Percentiles rank a stretch among this genome's conserved stretches.
Evolutionary conservation across 2,329 filamentous ascomycete species (phyloP).

Genomic region (Clarireedia monteithiana): DNA sequence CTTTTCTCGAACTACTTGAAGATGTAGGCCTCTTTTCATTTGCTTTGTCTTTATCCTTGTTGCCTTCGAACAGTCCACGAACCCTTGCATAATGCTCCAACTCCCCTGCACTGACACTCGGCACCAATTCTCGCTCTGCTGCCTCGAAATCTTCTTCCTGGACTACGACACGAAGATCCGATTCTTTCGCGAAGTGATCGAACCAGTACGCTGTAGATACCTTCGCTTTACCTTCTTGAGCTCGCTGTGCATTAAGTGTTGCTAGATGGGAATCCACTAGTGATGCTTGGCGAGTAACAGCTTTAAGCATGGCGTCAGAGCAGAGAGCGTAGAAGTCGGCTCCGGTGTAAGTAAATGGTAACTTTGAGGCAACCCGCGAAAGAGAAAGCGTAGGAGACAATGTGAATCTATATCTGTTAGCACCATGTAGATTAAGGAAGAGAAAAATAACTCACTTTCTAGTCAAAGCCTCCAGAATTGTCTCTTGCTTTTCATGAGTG

Average conservation of each 20-base stretch:
- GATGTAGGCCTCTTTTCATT: neutral
- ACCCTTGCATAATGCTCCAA: conserved; percentile 85
- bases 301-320: conserved; percentile 98
- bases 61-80: conserved; percentile 71
- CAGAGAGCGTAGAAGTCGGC: conserved; percentile 96
- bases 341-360: conserved; percentile 95
- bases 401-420: conserved; percentile 60
- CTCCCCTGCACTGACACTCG: conserved; percentile 87
- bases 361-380: conserved; percentile 58
- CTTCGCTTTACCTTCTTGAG: conserved; percentile 15
- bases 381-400: conserved; percentile 75
- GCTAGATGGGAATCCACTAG: conserved; percentile 78
- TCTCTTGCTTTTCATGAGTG: conserved; percentile 92
- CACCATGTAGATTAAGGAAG: conserved; percentile 4
- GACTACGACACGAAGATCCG: conserved; percentile 82
- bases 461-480: conserved; percentile 87
- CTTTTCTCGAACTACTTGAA: conserved; percentile 15
- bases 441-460: conserved; percentile 62
- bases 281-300: conserved; percentile 82
- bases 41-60: conserved; percentile 30
- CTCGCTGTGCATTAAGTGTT: conserved; percentile 48
- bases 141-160: conserved; percentile 79
- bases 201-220: conserved; percentile 91
- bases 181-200: conserved; percentile 76
- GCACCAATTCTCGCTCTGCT: conserved; percentile 80